Base-by-base conservation (phyloP, 108 stramenopile genomes). In the Fistulifera pelliculosa region DNA sequence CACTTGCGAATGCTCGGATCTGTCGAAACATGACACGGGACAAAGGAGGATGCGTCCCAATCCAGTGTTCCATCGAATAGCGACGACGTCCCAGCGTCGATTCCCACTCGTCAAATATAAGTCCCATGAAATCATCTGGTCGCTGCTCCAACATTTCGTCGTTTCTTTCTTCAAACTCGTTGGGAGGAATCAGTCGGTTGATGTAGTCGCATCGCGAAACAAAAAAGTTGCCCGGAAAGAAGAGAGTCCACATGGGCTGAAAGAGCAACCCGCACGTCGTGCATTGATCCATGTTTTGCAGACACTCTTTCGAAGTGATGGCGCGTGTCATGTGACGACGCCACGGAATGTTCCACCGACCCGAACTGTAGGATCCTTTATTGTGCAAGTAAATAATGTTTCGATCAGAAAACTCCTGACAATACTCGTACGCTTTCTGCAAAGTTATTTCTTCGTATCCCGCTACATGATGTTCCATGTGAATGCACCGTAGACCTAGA, bases 171-270 rank as follows among this genome's bases (percentile, higher is more conserved):
- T 59, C 60, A 45, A 65, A 71, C 15, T 72, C 71, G 22, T 35
- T 38, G 1, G 75, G 75, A 24, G 75, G 65, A 7, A 76, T 41
- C 13, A 76, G 60, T 28, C 61, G 48, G 19, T 53, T 59, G 13
- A 76, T 54, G 28, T 76, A 76, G 41, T 66, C 63, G 44, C 75
- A 76, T 54, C 61, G 65, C 6, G 75, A 61, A 23, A 70, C 60
- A 67, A 70, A 76, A 60, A 76, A 64, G 25, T 76, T 76, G 0
- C 70, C 70, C 2, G 75, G 70, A 63, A 61, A 75, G 47, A 75
- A 71, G 23, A 65, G 60, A 23, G 70, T 50, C 51, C 71, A 76
- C 42, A 71, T 47, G 1, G 75, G 63, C 48, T 68, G 65, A 60
- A 76, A 76, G 11, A 47, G 38, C 3, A 66, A 47, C 4, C 75